A percentile compares a stretch with the other conserved stretches of the same genome.
Conservation (phyloP, 2,329 filamentous ascomycete species). For the Cordyceps javanica region DNA sequence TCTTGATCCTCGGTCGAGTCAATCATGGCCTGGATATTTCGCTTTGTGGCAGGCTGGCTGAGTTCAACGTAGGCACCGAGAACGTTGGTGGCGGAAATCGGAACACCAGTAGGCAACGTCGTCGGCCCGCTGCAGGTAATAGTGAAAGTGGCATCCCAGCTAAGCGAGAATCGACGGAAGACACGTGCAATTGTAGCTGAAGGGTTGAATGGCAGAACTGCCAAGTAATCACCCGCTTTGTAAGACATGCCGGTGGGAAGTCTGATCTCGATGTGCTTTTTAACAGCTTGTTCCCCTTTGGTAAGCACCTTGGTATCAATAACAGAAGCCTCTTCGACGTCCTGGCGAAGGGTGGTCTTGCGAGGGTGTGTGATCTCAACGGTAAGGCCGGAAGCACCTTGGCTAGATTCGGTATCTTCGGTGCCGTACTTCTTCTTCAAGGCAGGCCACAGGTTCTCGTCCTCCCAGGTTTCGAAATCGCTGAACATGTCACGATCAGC, state of each 20-base stretch:
- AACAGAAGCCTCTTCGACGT: conserved; percentile 57
- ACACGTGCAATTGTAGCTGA: conserved; percentile 54
- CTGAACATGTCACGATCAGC: conserved; percentile 60
- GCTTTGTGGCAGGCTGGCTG: conserved; percentile 64
- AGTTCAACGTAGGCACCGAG: conserved; percentile 69
- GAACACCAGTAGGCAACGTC: conserved; percentile 47
- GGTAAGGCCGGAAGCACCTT: conserved; percentile 21
- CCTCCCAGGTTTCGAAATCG: conserved; percentile 62
- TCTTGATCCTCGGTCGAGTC: conserved; percentile 43
- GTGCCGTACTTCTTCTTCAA: conserved; percentile 39
- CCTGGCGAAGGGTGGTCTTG: conserved; percentile 53
- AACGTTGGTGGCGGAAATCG: conserved; percentile 56
- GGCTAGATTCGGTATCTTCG: conserved; percentile 21
- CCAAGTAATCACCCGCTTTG: conserved; percentile 69
- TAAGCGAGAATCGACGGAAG: conserved; percentile 58
- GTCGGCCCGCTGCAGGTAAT: conserved; percentile 48
- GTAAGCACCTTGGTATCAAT: conserved; percentile 47
- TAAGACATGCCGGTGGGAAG: conserved; percentile 62
- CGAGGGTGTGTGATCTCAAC: conserved; percentile 49
- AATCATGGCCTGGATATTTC: conserved; percentile 39
- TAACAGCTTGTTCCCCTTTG: conserved; percentile 41
- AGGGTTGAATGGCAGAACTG: conserved; percentile 66
- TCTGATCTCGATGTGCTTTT: conserved; percentile 61
- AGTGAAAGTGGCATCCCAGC: conserved; percentile 62
- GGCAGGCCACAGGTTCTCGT: conserved; percentile 45